Evolutionary conservation across 352 stramenopile genomes (phyloP).

Genomic region (Globisporangium canariense): DNA sequence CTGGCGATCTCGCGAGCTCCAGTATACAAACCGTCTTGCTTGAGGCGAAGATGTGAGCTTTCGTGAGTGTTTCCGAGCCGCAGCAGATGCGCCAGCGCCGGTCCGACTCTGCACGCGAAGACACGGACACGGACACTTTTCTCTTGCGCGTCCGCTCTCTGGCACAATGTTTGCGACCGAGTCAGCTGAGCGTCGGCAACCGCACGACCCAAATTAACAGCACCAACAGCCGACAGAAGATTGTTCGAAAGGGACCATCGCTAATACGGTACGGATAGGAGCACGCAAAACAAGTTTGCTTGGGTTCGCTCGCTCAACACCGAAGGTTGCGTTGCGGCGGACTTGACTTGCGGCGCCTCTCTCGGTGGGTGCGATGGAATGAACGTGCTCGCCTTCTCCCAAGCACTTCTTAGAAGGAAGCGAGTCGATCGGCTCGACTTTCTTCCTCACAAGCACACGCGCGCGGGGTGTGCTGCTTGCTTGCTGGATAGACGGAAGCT

Average conservation of each 20-base stretch:
- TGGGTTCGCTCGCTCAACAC: background rate
- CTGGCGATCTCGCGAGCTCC: slow-evolving; percentile 1
- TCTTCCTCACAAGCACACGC: background rate
- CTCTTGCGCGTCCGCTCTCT: background rate
- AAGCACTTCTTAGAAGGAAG: background rate
- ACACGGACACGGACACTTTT: background rate
- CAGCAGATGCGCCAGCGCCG: background rate
- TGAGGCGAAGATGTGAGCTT: background rate
- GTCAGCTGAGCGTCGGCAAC: slow-evolving; percentile 4
- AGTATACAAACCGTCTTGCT: slow-evolving; percentile 1
- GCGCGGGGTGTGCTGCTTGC: no score
- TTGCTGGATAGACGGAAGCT: background rate
- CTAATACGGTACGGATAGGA: background rate
- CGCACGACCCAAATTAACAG: background rate
- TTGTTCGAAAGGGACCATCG: background rate
- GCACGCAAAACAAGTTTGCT: background rate
- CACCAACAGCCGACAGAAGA: background rate
- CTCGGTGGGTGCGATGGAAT: slow-evolving; percentile 1
- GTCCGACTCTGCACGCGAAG: background rate
- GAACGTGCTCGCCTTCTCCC: background rate
- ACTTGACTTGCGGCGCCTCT: background rate
- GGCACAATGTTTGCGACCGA: slow-evolving; percentile 6
- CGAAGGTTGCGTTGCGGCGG: background rate
- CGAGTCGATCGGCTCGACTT: background rate
- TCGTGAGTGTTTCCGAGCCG: background rate